Evolutionary conservation across 2,329 filamentous ascomycete genomes (phyloP).

Genomic region (Colletotrichum incanum): DNA sequence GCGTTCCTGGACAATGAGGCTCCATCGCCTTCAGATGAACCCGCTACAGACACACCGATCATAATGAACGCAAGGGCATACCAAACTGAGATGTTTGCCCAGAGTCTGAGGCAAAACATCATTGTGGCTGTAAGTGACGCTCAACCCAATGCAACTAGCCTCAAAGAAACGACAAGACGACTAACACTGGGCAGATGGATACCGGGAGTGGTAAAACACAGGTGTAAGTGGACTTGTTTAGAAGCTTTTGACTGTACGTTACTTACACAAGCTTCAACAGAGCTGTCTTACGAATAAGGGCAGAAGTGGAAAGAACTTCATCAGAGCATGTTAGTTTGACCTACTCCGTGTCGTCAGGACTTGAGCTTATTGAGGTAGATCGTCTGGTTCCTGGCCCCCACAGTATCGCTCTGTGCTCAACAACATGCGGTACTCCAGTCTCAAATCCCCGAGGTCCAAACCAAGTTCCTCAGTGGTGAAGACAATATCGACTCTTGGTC

Average conservation of each 20-base stretch:
- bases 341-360: background rate
- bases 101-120: slow-evolving; percentile 78
- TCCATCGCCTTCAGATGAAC: slow-evolving; percentile 21
- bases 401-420: slow-evolving; percentile 77
- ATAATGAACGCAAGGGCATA: slow-evolving; percentile 72
- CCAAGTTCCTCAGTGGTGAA: slow-evolving; percentile 76
- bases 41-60: slow-evolving; percentile 34
- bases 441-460: slow-evolving; percentile 73
- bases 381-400: slow-evolving; percentile 83
- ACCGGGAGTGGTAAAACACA: slow-evolving; percentile 86
- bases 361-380: slow-evolving; percentile 56
- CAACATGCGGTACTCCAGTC: slow-evolving; percentile 73
- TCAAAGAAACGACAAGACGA: background rate
- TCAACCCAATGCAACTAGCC: background rate
- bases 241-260: slow-evolving; percentile 24
- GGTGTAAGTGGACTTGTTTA: slow-evolving; percentile 67
- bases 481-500: slow-evolving; percentile 84
- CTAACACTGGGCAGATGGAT: slow-evolving; percentile 73
- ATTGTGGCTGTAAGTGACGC: slow-evolving; percentile 75
- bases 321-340: slow-evolving; percentile 66
- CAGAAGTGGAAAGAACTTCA: slow-evolving; percentile 71
- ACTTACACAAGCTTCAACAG: slow-evolving; percentile 56
- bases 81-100: slow-evolving; percentile 82
- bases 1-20: slow-evolving; percentile 37
- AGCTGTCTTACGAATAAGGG: slow-evolving; percentile 77